Evolutionary conservation across 331 rosid genomes (phyloP).

Genomic region (Cydonia oblonga): DNA sequence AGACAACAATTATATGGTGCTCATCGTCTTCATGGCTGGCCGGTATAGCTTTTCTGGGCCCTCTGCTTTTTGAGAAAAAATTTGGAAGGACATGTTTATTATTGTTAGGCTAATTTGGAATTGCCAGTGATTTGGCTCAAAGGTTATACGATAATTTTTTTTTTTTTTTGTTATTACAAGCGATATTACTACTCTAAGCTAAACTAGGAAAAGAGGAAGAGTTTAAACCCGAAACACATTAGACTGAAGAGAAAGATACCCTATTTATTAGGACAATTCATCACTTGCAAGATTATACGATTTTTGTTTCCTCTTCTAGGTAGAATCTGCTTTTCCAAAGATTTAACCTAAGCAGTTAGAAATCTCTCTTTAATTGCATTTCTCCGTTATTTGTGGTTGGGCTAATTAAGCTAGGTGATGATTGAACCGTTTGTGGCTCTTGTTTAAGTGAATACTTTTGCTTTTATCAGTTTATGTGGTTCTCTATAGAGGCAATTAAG

Average conservation of each 20-base stretch:
- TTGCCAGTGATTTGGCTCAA: constrained; percentile 3
- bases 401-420: neutral
- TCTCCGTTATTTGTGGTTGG: neutral
- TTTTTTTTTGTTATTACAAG: neutral
- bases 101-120: constrained; percentile 17
- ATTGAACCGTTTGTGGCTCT: constrained; percentile 28
- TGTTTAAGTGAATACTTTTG: constrained; percentile 1
- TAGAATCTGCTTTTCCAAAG: neutral
- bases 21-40: constrained; percentile 11
- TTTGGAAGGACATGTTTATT: neutral
- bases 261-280: neutral
- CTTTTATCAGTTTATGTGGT: neutral
- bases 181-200: too few species aligned
- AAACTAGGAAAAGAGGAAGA: too few species aligned
- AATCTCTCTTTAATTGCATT: constrained; percentile 1
- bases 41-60: neutral
- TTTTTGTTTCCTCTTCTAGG: neutral
- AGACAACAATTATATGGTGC: constrained; percentile 2
- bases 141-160: neutral
- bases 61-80: neutral
- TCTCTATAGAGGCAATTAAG: constrained; percentile 22
- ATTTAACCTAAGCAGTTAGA: neutral
- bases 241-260: neutral
- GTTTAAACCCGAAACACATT: too few species aligned
- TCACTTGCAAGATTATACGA: neutral